A percentile compares a stretch with the other conserved stretches of the same genome.
These are phyloP conservation scores for Oxytropis ochrocephala DNA, from an alignment of 306 rosid genomes.

Conservation along the genomic window DNA sequence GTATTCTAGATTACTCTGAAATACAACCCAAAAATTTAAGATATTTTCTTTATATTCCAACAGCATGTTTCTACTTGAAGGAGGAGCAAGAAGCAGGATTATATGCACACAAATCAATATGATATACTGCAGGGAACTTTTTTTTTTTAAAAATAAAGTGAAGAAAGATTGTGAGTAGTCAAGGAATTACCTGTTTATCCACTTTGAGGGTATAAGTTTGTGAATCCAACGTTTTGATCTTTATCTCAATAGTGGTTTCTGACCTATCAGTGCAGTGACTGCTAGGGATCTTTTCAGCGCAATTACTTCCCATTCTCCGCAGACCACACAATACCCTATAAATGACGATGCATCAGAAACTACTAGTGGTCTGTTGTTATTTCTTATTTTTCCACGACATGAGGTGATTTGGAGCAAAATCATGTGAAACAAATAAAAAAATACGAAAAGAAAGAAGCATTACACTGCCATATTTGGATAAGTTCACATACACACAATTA, in stretches of 20 bases:
- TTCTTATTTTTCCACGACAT: neutral
- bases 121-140: neutral
- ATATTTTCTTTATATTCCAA: neutral
- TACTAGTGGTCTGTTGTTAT: neutral
- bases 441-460: neutral
- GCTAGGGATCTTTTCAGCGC: constrained; percentile 29
- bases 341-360: constrained; percentile 1
- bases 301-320: constrained; percentile 67
- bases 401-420: neutral
- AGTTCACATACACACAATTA: neutral
- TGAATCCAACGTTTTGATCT: constrained; percentile 89
- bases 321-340: constrained; percentile 27
- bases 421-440: neutral
- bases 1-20: no score
- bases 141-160: neutral
- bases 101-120: neutral
- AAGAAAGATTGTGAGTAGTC: neutral
- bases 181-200: constrained; percentile 76
- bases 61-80: neutral
- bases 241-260: constrained; percentile 81
- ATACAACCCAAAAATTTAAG: neutral
- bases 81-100: constrained; percentile 16
- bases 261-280: constrained; percentile 43
- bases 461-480: constrained; percentile 10
- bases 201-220: constrained; percentile 88